Conservation (phyloP, 148 eudicot genomes). For the Silene uniflora region DNA sequence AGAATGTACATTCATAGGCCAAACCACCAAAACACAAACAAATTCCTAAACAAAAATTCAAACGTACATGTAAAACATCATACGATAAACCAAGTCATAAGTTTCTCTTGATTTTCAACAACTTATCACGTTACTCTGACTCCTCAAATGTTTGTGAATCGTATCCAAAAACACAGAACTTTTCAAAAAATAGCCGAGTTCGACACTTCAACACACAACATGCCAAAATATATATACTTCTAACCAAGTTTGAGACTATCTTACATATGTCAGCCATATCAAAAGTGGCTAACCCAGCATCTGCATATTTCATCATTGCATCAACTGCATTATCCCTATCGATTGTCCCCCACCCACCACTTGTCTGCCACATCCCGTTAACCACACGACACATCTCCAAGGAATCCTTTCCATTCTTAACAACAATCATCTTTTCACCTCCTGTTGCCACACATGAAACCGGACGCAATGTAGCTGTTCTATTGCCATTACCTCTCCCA, state of each 20-base stretch:
- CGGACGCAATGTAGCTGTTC: constrained; percentile 30
- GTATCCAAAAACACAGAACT: not conserved
- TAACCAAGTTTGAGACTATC: constrained; percentile 12
- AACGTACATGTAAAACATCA: constrained; percentile 5
- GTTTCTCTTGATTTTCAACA: not conserved
- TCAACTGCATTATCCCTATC: constrained; percentile 54
- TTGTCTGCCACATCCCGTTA: constrained; percentile 85
- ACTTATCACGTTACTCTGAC: constrained; percentile 41
- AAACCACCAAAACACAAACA: constrained; percentile 2
- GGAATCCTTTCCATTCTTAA: constrained; percentile 65
- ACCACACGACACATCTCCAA: constrained; percentile 62
- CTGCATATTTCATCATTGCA: constrained; percentile 75
- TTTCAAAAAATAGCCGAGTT: not conserved
- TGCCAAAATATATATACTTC: too few species aligned
- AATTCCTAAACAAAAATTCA: not conserved
- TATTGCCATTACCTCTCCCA: constrained; percentile 18
- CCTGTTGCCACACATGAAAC: constrained; percentile 38
- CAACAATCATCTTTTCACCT: constrained; percentile 38
- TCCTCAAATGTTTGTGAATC: not conserved
- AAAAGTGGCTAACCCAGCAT: constrained; percentile 69
- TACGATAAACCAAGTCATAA: not conserved
- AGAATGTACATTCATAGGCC: constrained; percentile 3
- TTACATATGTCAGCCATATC: constrained; percentile 88
- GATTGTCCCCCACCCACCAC: constrained; percentile 76
- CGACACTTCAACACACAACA: not conserved